Conservation (phyloP, 176 grass and related monocot genomes). For the Bolboschoenus planiculmis region DNA sequence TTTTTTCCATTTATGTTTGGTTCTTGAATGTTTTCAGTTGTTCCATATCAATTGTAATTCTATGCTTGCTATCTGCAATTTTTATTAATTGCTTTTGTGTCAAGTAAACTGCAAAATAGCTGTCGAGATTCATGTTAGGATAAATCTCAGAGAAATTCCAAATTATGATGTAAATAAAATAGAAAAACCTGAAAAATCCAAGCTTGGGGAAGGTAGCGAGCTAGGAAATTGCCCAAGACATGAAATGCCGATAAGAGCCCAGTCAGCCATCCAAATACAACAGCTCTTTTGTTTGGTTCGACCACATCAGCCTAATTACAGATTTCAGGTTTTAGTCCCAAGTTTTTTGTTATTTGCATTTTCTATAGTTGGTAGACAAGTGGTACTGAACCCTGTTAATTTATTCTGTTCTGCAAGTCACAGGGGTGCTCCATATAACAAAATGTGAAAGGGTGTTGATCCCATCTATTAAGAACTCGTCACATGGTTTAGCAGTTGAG, state of each 20-base stretch:
- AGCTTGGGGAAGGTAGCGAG: conserved; percentile 54
- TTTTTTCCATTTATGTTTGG: background rate
- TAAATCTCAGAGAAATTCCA: background rate
- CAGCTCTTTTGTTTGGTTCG: conserved; percentile 46
- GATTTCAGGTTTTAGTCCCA: background rate
- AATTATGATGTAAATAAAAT: background rate
- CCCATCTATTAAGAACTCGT: background rate
- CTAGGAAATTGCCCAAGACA: conserved; percentile 51
- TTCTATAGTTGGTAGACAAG: background rate
- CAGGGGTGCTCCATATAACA: background rate
- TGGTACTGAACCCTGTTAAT: background rate
- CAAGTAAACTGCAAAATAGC: background rate
- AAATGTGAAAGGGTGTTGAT: background rate
- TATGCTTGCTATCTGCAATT: background rate
- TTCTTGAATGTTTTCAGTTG: background rate
- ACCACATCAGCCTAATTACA: conserved; percentile 55
- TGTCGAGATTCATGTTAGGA: background rate
- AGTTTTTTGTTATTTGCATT: background rate
- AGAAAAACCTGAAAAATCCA: conserved; percentile 67
- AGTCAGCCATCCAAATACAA: conserved; percentile 59
- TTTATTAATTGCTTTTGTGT: background rate
- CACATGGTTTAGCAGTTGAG: background rate
- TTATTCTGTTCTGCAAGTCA: background rate
- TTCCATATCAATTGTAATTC: background rate
- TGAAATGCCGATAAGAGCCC: conserved; percentile 71